Conservation (phyloP, 306 rosid genomes). For the Citrullus colocynthis region DNA sequence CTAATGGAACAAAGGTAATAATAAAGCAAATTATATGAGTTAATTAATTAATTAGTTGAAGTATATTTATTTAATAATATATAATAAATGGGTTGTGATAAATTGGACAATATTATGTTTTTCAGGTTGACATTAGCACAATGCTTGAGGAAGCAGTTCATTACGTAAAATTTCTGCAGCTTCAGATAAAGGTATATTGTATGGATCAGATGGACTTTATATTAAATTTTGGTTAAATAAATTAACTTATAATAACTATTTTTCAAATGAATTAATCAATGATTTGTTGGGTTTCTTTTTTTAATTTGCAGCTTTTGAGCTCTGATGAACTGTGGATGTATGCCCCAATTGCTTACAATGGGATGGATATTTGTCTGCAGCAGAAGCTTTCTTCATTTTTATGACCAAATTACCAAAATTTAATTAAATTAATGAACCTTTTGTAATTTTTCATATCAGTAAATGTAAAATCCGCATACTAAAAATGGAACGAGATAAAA, state of each 20-base stretch:
- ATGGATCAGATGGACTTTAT: background rate
- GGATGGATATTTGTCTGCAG: constrained; percentile 14
- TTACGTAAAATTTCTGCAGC: constrained; percentile 73
- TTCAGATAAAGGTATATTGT: constrained; percentile 59
- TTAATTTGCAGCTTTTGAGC: constrained; percentile 7
- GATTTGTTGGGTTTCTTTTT: background rate
- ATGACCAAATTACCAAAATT: background rate
- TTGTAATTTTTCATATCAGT: background rate
- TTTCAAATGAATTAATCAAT: background rate
- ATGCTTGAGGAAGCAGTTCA: constrained; percentile 94
- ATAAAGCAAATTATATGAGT: background rate
- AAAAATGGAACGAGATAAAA: background rate
- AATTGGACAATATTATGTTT: background rate
- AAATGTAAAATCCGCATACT: background rate
- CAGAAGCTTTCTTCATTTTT: constrained; percentile 3
- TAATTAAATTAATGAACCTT: background rate
- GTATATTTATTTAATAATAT: background rate
- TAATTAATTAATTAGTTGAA: no score
- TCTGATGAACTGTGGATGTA: constrained; percentile 17
- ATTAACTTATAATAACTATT: background rate
- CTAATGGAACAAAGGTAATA: constrained; percentile 15
- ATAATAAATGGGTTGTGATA: no score
- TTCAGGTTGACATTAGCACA: constrained; percentile 79
- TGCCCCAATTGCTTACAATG: constrained; percentile 16
- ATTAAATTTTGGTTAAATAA: background rate